phyloP scores from a whole-genome alignment of 2,329 filamentous ascomycete species.

The Clonostachys rosea region DNA sequence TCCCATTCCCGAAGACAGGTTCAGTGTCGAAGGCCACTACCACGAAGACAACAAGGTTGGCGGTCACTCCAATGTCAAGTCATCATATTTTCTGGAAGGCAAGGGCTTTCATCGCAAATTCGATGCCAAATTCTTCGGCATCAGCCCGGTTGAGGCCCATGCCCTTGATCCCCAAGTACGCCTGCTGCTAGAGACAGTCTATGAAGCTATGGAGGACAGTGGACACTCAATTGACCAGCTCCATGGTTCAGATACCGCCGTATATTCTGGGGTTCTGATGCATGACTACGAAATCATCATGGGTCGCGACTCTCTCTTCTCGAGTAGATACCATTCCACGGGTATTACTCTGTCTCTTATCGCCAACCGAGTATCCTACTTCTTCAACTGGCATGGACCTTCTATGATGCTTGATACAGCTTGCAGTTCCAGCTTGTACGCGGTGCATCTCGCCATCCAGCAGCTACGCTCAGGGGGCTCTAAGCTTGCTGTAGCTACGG shows the following conservation, averaged over 20 bases:
- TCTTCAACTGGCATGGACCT: slow-evolving; percentile 40
- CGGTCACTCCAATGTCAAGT: not conserved
- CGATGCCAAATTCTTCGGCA: slow-evolving; percentile 39
- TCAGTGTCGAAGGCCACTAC: slow-evolving; percentile 28
- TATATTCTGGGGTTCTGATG: slow-evolving; percentile 35
- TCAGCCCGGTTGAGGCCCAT: slow-evolving; percentile 37
- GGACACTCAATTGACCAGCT: slow-evolving; percentile 40
- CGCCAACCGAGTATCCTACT: slow-evolving; percentile 8
- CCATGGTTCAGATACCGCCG: slow-evolving; percentile 35
- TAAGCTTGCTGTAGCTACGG: slow-evolving; percentile 4
- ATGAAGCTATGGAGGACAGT: slow-evolving; percentile 42
- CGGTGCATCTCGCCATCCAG: slow-evolving; percentile 41
- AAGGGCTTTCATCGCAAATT: slow-evolving; percentile 19
- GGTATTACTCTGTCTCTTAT: slow-evolving; percentile 6
- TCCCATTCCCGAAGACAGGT: slow-evolving; percentile 32
- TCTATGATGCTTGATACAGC: slow-evolving; percentile 45
- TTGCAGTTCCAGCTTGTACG: slow-evolving; percentile 41
- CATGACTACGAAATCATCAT: not conserved
- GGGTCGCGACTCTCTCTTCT: not conserved
- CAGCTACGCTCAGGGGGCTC: slow-evolving; percentile 18
- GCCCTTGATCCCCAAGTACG: slow-evolving; percentile 44
- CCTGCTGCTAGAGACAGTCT: slow-evolving; percentile 40
- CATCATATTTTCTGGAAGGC: slow-evolving; percentile 6
- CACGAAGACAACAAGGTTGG: slow-evolving; percentile 19
- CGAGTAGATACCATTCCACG: slow-evolving; percentile 5